Evolutionary conservation across 176 grass and related monocot genomes (phyloP), one percentile per base, ranked within the genome.

Genomic region (Carex cristatella): DNA sequence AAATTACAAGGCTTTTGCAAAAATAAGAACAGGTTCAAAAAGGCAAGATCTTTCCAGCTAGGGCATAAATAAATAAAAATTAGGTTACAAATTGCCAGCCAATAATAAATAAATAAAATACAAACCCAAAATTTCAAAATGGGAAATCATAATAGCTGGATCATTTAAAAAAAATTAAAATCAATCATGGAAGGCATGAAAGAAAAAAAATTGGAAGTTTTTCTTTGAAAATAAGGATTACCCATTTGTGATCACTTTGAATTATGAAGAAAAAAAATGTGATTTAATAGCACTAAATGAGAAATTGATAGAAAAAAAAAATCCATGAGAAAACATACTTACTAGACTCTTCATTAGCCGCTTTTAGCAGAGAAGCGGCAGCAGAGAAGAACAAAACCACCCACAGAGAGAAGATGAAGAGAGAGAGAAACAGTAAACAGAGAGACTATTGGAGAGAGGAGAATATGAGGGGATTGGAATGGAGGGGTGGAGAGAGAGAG

Each of bases 291-390:
- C 9, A 71, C 11, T 69, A 40, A 82, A 81, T 27, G 16, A 3
- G 14, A 70, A 81, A 80, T 32, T 40, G 33, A 4, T 54, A 42
- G 19, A 51, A 62, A 6, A 10, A 59, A 31, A 48, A 85, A 66
- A 67, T 32, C 66, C 68, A 75, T 73, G 79, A 79, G 82, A 82
- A 65, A 87, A 94, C 81, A 69, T 91, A 91, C 95, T 94, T 94
- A 98, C 92, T 86, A 93, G 83, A 79, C 86, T 87, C 89, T 86
- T 98, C 95, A 98, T 98, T 18, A 87, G 86, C 89, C 62, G 80
- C 80, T 73, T 60, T 85, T 71, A 85, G 77, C 65, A 49, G 58
- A 38, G 53, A 60, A 35, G 14, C 63, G 37, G 42, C 42, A 65
- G 7, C 9, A 27, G 23, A 18, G 76, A 58, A 68, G 23, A 78